phyloP scores from a whole-genome alignment of 768 basidiomycete genomes.

The Lactifluus subvellereus region DNA sequence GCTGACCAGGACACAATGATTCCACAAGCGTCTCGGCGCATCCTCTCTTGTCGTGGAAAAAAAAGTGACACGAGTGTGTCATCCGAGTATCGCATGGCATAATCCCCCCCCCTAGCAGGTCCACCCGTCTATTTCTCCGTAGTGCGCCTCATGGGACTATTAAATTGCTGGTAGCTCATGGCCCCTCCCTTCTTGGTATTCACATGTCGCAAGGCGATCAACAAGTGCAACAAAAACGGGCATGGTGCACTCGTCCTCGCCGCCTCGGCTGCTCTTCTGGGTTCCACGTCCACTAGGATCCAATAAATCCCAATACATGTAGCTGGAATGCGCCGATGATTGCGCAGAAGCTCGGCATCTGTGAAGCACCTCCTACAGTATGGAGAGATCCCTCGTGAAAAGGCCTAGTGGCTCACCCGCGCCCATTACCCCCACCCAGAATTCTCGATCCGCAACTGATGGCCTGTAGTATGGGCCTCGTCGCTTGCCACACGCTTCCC shows the following conservation, averaged over 20 bases:
- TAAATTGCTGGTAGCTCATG: constrained; percentile 1
- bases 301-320: background rate
- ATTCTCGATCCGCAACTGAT: constrained; percentile 7
- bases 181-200: constrained; percentile 1
- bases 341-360: constrained; percentile 8
- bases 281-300: background rate
- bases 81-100: background rate
- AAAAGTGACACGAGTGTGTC: constrained; percentile 3
- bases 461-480: background rate
- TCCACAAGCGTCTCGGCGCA: constrained; percentile 7
- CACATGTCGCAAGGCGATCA: constrained; percentile 11
- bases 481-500: background rate
- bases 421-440: background rate
- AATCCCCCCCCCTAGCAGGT: background rate
- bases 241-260: constrained; percentile 3
- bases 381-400: background rate
- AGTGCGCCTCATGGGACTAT: constrained; percentile 8
- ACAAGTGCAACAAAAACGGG: constrained; percentile 1
- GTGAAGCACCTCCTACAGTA: background rate
- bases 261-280: background rate
- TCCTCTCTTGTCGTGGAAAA: constrained; percentile 1
- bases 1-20: constrained; percentile 5
- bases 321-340: background rate
- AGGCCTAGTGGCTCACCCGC: background rate
- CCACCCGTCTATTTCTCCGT: background rate